Conservation (phyloP, 257 asterid species). For the Avicennia marina region DNA sequence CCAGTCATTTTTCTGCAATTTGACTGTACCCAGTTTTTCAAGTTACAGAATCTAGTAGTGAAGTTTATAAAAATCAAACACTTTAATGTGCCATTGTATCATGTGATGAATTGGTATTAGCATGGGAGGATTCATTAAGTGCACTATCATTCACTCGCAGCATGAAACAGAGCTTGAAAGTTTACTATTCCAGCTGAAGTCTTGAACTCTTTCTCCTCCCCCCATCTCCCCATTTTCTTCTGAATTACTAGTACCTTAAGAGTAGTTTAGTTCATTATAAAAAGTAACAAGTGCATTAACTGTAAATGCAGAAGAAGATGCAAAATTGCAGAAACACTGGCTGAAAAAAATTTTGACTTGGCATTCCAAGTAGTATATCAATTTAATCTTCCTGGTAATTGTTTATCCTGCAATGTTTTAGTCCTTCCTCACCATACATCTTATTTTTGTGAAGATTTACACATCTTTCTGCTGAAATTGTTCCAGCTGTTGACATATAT, state of each 20-base stretch:
- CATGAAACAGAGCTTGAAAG: neutral
- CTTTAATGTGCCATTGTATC: constrained; percentile 4
- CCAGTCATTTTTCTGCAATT: too few relatives aligned
- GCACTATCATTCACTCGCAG: neutral
- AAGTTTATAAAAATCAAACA: constrained; percentile 2
- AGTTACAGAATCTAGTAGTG: neutral
- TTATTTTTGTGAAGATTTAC: constrained; percentile 11
- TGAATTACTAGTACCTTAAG: neutral
- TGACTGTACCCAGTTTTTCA: too few relatives aligned
- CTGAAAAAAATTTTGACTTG: constrained; percentile 83
- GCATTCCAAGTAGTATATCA: constrained; percentile 85
- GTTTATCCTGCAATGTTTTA: constrained; percentile 11
- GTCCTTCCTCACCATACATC: constrained; percentile 9
- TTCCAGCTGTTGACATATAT: constrained; percentile 90
- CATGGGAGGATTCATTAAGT: neutral
- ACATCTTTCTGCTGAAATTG: constrained; percentile 9
- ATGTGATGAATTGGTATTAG: neutral
- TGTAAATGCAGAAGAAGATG: constrained; percentile 78
- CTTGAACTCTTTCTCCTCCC: neutral
- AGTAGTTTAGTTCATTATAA: constrained; percentile 9
- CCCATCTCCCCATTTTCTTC: neutral
- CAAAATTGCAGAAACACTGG: constrained; percentile 92
- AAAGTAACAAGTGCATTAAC: constrained; percentile 5
- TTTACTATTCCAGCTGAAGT: neutral
- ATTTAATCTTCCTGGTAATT: constrained; percentile 85